These are phyloP conservation scores for Aspergillus aculeatinus DNA, from an alignment of 2,329 filamentous ascomycete species.

Conservation along the genomic window DNA sequence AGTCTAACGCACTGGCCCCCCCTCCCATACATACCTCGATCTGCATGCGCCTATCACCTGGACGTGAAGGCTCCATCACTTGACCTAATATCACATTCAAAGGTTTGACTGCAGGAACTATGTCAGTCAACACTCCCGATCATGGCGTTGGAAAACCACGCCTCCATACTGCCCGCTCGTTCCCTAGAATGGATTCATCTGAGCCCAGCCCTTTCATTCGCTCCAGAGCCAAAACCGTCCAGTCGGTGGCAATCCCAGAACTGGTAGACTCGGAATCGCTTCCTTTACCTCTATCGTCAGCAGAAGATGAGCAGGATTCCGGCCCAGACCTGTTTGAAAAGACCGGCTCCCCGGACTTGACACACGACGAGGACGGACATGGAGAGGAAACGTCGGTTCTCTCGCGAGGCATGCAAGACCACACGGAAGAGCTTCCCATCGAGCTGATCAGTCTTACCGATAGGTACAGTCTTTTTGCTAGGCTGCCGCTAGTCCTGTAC, in stretches of 20 bases:
- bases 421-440: conserved; percentile 87
- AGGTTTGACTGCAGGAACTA: conserved; percentile 4
- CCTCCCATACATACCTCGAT: conserved; percentile 15
- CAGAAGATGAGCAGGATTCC: conserved; percentile 26
- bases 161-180: conserved; percentile 31
- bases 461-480: conserved; percentile 55
- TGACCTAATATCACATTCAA: conserved; percentile 6
- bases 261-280: conserved; percentile 26
- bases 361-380: conserved; percentile 30
- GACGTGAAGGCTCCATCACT: conserved; percentile 19
- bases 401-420: conserved; percentile 53
- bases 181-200: conserved; percentile 34
- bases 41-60: conserved; percentile 32
- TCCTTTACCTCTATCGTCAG: conserved; percentile 20
- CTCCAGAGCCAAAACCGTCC: conserved; percentile 28
- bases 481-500: neutral
- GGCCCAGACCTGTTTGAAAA: conserved; percentile 48
- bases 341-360: conserved; percentile 33
- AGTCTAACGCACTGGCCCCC: conserved; percentile 2
- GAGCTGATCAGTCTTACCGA: conserved; percentile 89
- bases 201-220: conserved; percentile 24
- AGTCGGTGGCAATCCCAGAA: conserved; percentile 25
- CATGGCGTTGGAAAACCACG: conserved; percentile 25
- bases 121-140: conserved; percentile 28
- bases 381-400: conserved; percentile 36